phyloP scores from a whole-genome alignment of 495 filamentous ascomycete genomes.

The Penicillium verhagenii region DNA sequence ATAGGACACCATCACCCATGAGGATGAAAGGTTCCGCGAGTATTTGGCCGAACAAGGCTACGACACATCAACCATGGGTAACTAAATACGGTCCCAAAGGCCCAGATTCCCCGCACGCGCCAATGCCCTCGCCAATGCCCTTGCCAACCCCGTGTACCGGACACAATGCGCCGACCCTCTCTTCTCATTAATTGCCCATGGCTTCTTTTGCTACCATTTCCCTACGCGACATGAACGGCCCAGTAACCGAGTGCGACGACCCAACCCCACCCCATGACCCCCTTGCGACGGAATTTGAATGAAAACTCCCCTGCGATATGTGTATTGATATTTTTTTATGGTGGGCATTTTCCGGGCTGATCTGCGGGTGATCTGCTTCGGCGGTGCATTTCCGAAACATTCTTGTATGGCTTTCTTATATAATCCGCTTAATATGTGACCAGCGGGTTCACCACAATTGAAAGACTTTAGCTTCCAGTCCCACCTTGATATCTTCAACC shows the following conservation, averaged over 20 bases:
- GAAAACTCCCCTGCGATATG: background rate
- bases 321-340: slow-evolving; percentile 1
- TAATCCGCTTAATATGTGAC: slow-evolving; percentile 3
- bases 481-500: background rate
- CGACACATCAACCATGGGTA: slow-evolving; percentile 67
- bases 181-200: background rate
- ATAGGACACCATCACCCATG: slow-evolving; percentile 63
- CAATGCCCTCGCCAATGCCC: background rate
- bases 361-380: slow-evolving; percentile 19
- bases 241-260: slow-evolving; percentile 6
- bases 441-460: background rate
- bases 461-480: background rate
- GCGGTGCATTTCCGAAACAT: slow-evolving; percentile 10
- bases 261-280: background rate
- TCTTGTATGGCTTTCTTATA: slow-evolving; percentile 2
- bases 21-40: slow-evolving; percentile 68
- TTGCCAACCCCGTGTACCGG: no score
- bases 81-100: background rate
- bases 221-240: background rate
- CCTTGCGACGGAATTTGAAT: slow-evolving; percentile 12
- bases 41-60: slow-evolving; percentile 68
- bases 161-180: no score
- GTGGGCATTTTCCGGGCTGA: slow-evolving; percentile 13
- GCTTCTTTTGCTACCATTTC: no score
- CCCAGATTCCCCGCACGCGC: slow-evolving; percentile 12